Conservation (phyloP, 2,329 filamentous ascomycete genomes). For the Cercospora brassicicola region DNA sequence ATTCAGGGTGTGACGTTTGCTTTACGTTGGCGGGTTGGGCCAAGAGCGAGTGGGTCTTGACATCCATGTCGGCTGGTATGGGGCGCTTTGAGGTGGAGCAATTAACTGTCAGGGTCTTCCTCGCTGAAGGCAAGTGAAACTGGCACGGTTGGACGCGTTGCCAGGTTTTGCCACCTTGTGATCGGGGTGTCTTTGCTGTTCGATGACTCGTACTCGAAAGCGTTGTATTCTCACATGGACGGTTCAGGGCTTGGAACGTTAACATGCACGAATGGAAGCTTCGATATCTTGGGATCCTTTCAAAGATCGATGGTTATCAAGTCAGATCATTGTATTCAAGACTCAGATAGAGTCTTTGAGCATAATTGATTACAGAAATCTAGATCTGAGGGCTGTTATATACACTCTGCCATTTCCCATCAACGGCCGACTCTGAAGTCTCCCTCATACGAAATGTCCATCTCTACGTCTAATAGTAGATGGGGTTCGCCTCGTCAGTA, state of each 20-base stretch:
- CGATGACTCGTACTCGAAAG: too few relatives aligned
- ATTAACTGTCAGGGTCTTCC: background rate
- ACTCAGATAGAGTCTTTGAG: background rate
- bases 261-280: too few relatives aligned
- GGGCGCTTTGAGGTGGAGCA: background rate
- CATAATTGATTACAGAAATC: background rate
- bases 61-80: constrained; percentile 37
- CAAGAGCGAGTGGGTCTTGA: background rate
- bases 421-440: background rate
- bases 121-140: background rate
- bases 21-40: background rate
- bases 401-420: background rate
- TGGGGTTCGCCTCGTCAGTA: background rate
- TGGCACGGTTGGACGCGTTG: background rate
- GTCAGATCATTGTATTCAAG: background rate
- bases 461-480: background rate
- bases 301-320: background rate
- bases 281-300: background rate
- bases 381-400: background rate
- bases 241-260: too few relatives aligned
- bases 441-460: background rate
- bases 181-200: background rate
- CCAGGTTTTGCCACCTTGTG: background rate
- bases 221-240: too few relatives aligned
- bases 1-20: background rate